phyloP scores from a whole-genome alignment of 495 filamentous ascomycete genomes.

The Astrothelium subdiscretum region DNA sequence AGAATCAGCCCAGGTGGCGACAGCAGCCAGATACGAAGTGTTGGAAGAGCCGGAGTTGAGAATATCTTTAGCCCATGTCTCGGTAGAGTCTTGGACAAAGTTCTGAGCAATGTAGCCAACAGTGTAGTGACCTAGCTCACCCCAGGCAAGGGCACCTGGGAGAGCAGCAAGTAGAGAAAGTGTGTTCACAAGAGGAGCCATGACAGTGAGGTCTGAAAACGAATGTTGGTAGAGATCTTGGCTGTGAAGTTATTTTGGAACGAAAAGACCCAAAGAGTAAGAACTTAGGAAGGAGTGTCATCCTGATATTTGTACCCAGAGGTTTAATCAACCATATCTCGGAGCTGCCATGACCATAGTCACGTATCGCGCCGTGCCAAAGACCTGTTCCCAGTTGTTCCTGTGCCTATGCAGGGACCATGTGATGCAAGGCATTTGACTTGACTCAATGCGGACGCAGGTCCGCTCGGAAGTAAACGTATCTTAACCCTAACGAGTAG shows the following conservation, averaged over 20 bases:
- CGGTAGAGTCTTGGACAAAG: constrained; percentile 17
- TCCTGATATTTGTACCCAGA: background rate
- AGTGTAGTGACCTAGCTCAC: constrained; percentile 26
- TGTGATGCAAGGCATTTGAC: background rate
- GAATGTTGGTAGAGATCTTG: background rate
- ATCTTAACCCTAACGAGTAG: background rate
- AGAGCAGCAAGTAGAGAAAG: constrained; percentile 9
- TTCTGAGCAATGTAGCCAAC: constrained; percentile 28
- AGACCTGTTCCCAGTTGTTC: background rate
- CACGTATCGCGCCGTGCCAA: background rate
- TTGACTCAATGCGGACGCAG: background rate
- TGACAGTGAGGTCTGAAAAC: background rate
- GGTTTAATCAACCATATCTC: background rate
- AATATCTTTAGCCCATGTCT: constrained; percentile 18
- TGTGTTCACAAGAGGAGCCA: background rate
- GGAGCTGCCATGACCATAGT: background rate
- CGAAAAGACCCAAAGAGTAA: background rate
- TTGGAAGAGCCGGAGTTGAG: constrained; percentile 26
- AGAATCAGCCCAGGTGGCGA: constrained; percentile 55
- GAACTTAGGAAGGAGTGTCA: background rate
- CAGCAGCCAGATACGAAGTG: constrained; percentile 42
- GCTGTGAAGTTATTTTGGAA: background rate
- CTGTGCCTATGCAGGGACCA: background rate
- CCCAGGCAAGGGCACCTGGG: constrained; percentile 21
- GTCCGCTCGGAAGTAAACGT: background rate